Percentiles rank a stretch among this genome's conserved stretches.
Conservation (phyloP, 2,329 filamentous ascomycete species). For the Pseudocercospora cruenta region DNA sequence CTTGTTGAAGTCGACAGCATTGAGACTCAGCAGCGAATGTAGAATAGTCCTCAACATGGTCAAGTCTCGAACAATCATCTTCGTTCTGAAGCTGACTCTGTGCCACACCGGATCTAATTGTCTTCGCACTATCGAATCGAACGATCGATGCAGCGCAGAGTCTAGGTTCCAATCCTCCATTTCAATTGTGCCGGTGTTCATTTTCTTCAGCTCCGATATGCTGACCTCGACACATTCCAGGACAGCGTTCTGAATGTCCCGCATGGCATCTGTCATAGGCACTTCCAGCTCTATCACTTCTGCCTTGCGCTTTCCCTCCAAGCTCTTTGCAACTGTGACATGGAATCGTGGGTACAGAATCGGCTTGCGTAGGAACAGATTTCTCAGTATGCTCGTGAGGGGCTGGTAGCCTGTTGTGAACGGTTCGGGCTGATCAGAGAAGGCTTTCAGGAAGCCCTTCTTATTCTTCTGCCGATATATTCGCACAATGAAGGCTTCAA, state of each 20-base stretch:
- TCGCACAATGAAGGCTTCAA: conserved; percentile 92
- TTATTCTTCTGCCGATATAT: conserved; percentile 96
- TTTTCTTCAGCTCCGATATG: conserved; percentile 90
- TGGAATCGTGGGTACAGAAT: conserved; percentile 95
- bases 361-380: conserved; percentile 84
- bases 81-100: conserved; percentile 90
- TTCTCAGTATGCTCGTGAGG: conserved; percentile 86
- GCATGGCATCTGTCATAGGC: conserved; percentile 93
- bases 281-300: conserved; percentile 97
- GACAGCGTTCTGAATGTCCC: conserved; percentile 88
- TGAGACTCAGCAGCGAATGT: conserved; percentile 78
- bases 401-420: conserved; percentile 88
- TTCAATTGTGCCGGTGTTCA: conserved; percentile 79
- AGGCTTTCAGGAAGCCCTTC: conserved; percentile 89
- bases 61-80: conserved; percentile 89
- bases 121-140: conserved; percentile 83
- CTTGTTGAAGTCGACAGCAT: conserved; percentile 87
- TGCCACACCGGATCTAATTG: conserved; percentile 98
- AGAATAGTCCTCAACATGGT: conserved; percentile 81
- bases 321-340: conserved; percentile 80
- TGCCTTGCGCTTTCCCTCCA: conserved; percentile 89
- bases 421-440: conserved; percentile 89
- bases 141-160: conserved; percentile 87
- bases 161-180: conserved; percentile 98
- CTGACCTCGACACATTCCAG: conserved; percentile 96